These are phyloP conservation scores for Saturnispora diversa DNA, from an alignment of 805 yeast genomes.

Conservation along the genomic window DNA sequence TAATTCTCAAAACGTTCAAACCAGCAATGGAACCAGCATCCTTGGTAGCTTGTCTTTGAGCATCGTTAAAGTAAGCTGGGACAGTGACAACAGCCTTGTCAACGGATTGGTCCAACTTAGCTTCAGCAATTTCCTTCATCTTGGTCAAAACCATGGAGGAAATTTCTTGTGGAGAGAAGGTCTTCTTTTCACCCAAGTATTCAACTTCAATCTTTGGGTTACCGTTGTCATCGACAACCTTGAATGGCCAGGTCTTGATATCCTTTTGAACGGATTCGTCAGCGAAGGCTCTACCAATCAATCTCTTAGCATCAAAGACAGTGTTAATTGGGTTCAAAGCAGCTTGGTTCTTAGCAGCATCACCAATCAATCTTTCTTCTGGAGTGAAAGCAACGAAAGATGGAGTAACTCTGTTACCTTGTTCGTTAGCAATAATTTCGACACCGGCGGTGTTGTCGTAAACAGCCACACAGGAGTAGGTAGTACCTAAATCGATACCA, in stretches of 20 bases:
- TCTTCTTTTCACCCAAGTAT: constrained; percentile 59
- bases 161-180: constrained; percentile 68
- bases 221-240: constrained; percentile 55
- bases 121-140: constrained; percentile 79
- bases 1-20: constrained; percentile 67
- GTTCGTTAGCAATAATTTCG: constrained; percentile 75
- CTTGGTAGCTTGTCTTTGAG: constrained; percentile 77
- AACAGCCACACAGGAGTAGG: constrained; percentile 71
- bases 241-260: constrained; percentile 85
- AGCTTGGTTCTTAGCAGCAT: constrained; percentile 79
- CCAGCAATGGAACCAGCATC: constrained; percentile 79
- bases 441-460: constrained; percentile 57
- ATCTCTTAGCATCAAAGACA: constrained; percentile 76
- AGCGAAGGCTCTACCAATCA: constrained; percentile 73
- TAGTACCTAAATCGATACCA: constrained; percentile 97
- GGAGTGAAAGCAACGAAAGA: constrained; percentile 75
- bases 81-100: constrained; percentile 72
- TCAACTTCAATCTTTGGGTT: constrained; percentile 65
- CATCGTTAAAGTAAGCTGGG: constrained; percentile 75
- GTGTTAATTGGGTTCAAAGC: constrained; percentile 73
- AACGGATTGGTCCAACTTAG: constrained; percentile 62
- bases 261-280: constrained; percentile 77
- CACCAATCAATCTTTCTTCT: constrained; percentile 74
- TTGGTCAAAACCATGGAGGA: constrained; percentile 71
- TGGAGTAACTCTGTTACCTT: constrained; percentile 81